Evolutionary conservation across 495 filamentous ascomycete genomes (phyloP).

Genomic region (Neurospora tetrasperma): DNA sequence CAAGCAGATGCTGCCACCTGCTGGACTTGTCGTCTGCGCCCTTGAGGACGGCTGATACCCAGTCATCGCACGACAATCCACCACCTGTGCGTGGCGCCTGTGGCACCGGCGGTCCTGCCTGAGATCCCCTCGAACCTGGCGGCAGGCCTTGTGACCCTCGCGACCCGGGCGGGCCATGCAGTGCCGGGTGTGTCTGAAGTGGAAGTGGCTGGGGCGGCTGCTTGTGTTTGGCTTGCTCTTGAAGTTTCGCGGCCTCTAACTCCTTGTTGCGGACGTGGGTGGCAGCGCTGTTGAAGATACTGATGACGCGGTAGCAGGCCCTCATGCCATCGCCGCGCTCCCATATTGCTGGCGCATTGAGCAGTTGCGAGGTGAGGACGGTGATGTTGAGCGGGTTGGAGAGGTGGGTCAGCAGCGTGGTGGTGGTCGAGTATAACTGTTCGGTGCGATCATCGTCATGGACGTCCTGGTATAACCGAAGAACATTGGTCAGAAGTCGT

Average conservation of each 20-base stretch:
- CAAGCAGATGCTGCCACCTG: slow-evolving; percentile 78
- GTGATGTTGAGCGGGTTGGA: slow-evolving; percentile 86
- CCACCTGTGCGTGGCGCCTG: slow-evolving; percentile 30
- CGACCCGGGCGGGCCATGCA: background rate
- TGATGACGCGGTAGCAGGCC: slow-evolving; percentile 64
- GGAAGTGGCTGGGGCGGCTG: background rate
- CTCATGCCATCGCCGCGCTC: slow-evolving; percentile 50
- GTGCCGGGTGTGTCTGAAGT: background rate
- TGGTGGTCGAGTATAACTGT: slow-evolving; percentile 66
- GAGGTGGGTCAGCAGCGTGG: slow-evolving; percentile 70
- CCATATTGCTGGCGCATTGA: slow-evolving; percentile 84
- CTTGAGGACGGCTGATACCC: slow-evolving; percentile 72
- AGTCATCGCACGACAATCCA: slow-evolving; percentile 55
- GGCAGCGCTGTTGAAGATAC: slow-evolving; percentile 80
- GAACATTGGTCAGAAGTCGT: slow-evolving; percentile 39
- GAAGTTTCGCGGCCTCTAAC: slow-evolving; percentile 38
- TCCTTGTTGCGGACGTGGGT: slow-evolving; percentile 50
- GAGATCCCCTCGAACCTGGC: background rate
- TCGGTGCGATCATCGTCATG: slow-evolving; percentile 39
- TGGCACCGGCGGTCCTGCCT: background rate
- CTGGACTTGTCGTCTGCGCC: slow-evolving; percentile 77
- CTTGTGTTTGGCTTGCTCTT: slow-evolving; percentile 7
- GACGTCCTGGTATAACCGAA: slow-evolving; percentile 39
- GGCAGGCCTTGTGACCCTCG: background rate
- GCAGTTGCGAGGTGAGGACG: slow-evolving; percentile 80